Evolutionary conservation across 768 basidiomycete species (phyloP), one percentile per base, ranked within the genome.

Genomic region (Calvatia gigantea): DNA sequence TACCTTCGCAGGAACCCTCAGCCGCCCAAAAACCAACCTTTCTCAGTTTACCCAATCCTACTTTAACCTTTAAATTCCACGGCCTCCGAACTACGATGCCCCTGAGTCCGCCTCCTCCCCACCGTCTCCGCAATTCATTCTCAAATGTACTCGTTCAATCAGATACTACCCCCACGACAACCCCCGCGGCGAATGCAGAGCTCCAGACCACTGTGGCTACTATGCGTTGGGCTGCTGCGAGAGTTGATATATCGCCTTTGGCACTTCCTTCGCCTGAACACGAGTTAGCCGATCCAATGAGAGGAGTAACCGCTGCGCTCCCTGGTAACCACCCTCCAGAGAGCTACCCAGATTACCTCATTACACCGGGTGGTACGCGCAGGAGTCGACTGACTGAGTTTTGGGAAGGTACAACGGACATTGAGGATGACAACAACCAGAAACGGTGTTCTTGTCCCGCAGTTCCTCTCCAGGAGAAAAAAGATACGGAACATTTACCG

Each of bases 241-340:
- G 87, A 21, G 85, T 92, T 8, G 84, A 91, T 61, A 84, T 98
- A 52, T 86, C 91, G 0, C 94, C 94, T 0, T 77, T 98, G 23
- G 86, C 91, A 0, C 77, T 95, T 0, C 94, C 94, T 2, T 91
- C 88, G 9, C 94, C 94, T 0, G 94, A 98, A 65, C 86, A 89
- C 61, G 94, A 97, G 65, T 80, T 96, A 23, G 87, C 87, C 8
- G 94, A 97, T 69, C 94, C 94, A 0, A 86, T 97, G 84, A 84
- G 89, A 33, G 83, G 84, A 31, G 79, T 87, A 19, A 85, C 79
- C 7, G 76, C 87, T 23, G 74, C 82, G 7, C 80, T 89, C 41
- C 87, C 89, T 1, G 81, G 86, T 21, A 78, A 82, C 8, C 83
- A 85, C 65, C 74, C 75, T 32, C 51, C 58, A 14, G 69, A 67